Conservation (phyloP, 192 early-diverging fungal species). For the Coemansia sp. region DNA sequence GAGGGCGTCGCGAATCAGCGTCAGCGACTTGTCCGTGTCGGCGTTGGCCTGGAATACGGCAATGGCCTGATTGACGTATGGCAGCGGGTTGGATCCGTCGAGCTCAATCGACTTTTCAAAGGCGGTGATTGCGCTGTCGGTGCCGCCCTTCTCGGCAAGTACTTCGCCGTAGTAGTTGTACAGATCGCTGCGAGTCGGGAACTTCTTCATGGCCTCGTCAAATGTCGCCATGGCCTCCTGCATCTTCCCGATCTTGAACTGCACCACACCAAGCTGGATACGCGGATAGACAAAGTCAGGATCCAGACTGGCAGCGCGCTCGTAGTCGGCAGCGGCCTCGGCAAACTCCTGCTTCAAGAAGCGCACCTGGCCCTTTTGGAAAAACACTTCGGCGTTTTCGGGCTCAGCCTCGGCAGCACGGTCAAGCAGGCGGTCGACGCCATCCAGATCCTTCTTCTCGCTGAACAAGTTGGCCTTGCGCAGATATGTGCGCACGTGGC, state of each 20-base stretch:
- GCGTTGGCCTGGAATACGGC: conserved; percentile 75
- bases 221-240: conserved; percentile 75
- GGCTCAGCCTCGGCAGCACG: conserved; percentile 60
- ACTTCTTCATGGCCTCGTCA: conserved; percentile 74
- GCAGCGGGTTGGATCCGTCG: conserved; percentile 81
- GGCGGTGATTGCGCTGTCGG: conserved; percentile 76
- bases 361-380: conserved; percentile 67
- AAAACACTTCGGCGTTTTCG: conserved; percentile 86
- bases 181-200: conserved; percentile 80
- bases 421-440: conserved; percentile 34
- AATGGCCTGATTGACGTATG: conserved; percentile 97
- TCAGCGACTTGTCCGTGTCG: conserved; percentile 74
- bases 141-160: conserved; percentile 80
- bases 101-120: conserved; percentile 90
- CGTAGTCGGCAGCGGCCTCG: conserved; percentile 83
- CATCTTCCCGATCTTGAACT: conserved; percentile 87
- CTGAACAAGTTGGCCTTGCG: conserved; percentile 91
- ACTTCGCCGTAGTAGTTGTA: conserved; percentile 99
- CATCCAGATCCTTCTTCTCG: conserved; percentile 67
- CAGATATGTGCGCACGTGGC: conserved; percentile 81
- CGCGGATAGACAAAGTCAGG: conserved; percentile 83
- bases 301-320: conserved; percentile 76
- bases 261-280: conserved; percentile 93
- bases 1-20: conserved; percentile 75
- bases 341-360: conserved; percentile 84